A percentile compares a stretch with the other conserved stretches of the same genome.
These are phyloP conservation scores for Candida xyloterini DNA, from an alignment of 805 yeast species.

Conservation along the genomic window DNA sequence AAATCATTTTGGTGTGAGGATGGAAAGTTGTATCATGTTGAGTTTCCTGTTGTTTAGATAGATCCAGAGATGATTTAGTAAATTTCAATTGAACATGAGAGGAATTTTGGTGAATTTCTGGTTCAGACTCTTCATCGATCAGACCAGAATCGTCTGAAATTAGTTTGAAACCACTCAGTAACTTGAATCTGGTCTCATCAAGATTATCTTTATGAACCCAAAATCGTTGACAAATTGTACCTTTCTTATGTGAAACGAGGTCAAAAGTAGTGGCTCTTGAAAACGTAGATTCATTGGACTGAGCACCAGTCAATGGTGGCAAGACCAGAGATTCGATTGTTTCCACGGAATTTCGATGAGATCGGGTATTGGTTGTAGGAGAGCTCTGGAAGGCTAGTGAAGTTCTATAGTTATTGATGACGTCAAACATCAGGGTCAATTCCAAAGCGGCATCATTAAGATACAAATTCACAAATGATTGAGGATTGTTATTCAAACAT, in stretches of 20 bases:
- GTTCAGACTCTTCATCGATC: conserved; percentile 18
- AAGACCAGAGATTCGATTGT: conserved; percentile 26
- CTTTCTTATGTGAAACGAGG: conserved; percentile 34
- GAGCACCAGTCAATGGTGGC: conserved; percentile 9
- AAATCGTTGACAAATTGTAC: conserved; percentile 37
- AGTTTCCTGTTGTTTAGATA: conserved; percentile 1
- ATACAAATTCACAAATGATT: conserved; percentile 60
- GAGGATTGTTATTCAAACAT: conserved; percentile 36
- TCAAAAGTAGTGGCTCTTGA: conserved; percentile 36
- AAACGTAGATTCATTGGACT: conserved; percentile 12
- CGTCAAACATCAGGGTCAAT: conserved; percentile 52
- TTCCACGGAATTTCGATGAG: conserved; percentile 13
- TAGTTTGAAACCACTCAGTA: conserved; percentile 42
- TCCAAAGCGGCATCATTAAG: conserved; percentile 60
- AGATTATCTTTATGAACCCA: conserved; percentile 62
- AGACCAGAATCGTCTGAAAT: conserved; percentile 34
- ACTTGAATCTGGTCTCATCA: conserved; percentile 47
- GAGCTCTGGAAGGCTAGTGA: background rate
- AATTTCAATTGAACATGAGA: conserved; percentile 13
- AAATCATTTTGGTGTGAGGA: conserved; percentile 29
- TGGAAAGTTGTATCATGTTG: conserved; percentile 20
- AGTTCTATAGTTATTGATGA: conserved; percentile 32
- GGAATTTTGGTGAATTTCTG: conserved; percentile 1
- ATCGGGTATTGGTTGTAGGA: background rate
- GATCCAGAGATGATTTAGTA: conserved; percentile 14